Evolutionary conservation across 1,284 basidiomycete genomes (phyloP), one percentile per base, ranked within the genome.

Genomic region (Tetrapyrgos nigripes): DNA sequence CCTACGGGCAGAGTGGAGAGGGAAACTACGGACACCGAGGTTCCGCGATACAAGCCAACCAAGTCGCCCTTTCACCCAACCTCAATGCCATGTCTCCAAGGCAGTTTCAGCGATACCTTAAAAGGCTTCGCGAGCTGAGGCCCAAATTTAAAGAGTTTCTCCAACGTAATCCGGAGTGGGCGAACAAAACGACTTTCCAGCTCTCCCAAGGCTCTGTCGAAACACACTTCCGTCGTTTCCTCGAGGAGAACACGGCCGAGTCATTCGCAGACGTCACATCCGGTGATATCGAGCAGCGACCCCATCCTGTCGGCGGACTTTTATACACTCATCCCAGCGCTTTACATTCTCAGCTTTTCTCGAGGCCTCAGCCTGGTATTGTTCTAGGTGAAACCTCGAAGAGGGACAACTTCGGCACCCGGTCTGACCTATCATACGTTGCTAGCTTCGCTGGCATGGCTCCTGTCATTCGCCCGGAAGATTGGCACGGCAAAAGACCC

Each of bases 271-370:
- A 67, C 53, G 65, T 59, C 59, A 19, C n/a, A 40, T 27, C 19
- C 19, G 47, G 50, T 21, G 62, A 65, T 11, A 85, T 93, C 63
- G 83, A 85, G 58, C 86, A 83, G 48, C 77, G 83, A 58, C 89
- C 89, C 0, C 91, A 93, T 64, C 78, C 76, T 21, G 79, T 73
- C 40, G 90, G 79, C 37, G 91, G 84, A 6, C 77, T 92, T 44
- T 74, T 77, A 50, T 93, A 93, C 70, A 69, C 83, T 4, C 75
- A 78, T 43, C 76, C 81, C 33, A 76, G 85, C 5, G 54, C 64
- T 6, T 72, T 92, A 35, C 87, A 91, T 58, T 78, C 79, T 1
- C 75, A 75, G 53, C 75, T 87, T 67, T 77, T 76, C 64, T 78
- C 77, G 8, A 78, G 78, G 55, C 76, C 85, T 14, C 76, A 83